Evolutionary conservation across 805 yeast genomes (phyloP).

Genomic region (Wickerhamiella sorbophila): DNA sequence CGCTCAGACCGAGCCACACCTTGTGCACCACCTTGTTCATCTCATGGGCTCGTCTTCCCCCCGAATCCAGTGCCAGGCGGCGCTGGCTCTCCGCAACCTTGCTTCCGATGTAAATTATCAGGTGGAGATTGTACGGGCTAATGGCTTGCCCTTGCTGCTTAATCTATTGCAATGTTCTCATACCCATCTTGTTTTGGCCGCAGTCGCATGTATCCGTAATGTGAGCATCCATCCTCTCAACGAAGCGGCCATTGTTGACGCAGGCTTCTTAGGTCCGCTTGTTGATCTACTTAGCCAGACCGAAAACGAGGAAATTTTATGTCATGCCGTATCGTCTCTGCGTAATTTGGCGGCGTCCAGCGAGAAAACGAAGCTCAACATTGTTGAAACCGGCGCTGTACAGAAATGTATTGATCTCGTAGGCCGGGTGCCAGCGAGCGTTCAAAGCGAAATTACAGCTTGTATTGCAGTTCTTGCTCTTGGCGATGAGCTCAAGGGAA

Average conservation of each 20-base stretch:
- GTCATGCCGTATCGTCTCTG: slow-evolving; percentile 93
- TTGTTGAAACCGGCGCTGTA: slow-evolving; percentile 91
- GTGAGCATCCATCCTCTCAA: slow-evolving; percentile 93
- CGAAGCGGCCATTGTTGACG: slow-evolving; percentile 90
- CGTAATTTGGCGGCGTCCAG: slow-evolving; percentile 93
- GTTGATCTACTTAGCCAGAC: slow-evolving; percentile 61
- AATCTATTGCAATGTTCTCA: slow-evolving; percentile 76
- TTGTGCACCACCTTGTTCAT: slow-evolving; percentile 73
- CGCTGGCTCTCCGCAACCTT: slow-evolving; percentile 84
- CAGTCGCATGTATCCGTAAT: slow-evolving; percentile 96
- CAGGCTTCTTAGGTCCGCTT: slow-evolving; percentile 87
- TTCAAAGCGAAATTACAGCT: slow-evolving; percentile 87
- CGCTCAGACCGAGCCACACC: slow-evolving; percentile 82
- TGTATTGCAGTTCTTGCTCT: slow-evolving; percentile 93
- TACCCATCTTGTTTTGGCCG: slow-evolving; percentile 84
- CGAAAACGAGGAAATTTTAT: slow-evolving; percentile 91
- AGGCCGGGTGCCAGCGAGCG: slow-evolving; percentile 58
- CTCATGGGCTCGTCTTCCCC: slow-evolving; percentile 90
- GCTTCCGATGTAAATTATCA: slow-evolving; percentile 96
- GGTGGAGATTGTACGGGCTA: slow-evolving; percentile 86
- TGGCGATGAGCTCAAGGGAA: slow-evolving; percentile 85
- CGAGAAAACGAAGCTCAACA: slow-evolving; percentile 81
- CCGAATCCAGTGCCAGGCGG: slow-evolving; percentile 96
- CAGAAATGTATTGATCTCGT: slow-evolving; percentile 80
- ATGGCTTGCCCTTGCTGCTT: slow-evolving; percentile 90